Evolutionary conservation across 225 moss, liverwort and hornwort species (phyloP), one percentile per base, ranked within the genome.

Genomic region (Marchantia paleacea): DNA sequence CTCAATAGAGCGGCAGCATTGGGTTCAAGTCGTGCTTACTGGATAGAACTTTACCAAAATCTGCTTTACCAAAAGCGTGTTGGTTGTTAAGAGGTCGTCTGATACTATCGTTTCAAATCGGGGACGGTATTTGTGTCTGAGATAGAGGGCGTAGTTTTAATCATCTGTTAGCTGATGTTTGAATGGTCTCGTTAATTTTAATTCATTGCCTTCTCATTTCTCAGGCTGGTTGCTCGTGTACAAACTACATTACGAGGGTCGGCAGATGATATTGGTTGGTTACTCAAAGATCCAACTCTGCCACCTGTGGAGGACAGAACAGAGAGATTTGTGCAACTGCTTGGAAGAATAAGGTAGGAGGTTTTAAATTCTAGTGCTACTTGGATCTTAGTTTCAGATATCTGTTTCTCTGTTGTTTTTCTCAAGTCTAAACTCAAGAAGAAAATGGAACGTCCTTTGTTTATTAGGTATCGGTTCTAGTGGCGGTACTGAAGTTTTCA

Each of bases 241-340:
- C 97, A 99, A 88, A 95, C 95, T 70, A 95, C 95, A 73, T 86
- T 99, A 83, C 86, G 90, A 82, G 97, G 97, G 16, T 99, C 99
- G 75, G 91, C 92, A 78, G 94, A 95, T 72, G 95, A 99, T 82
- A 95, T 99, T 85, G 99, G 95, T 70, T 95, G 95, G 99, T 91
- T 99, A 62, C 89, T 92, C 78, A 92, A 84, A 72, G 88, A 89
- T 83, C 88, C 90, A 16, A 81, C 79, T 87, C 84, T 91, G 80
- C 87, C 86, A 49, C 92, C 94, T 78, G 92, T 92, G 53, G 88
- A 91, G 82, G 94, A 99, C 82, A 93, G 89, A 78, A 95, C 95
- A 29, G 88, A 89, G 80, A 88, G 92, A 63, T 95, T 99, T 75
- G 87, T 92, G 66, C 81, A 89, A 78, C 88, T 91, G 86, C 87